These are phyloP conservation scores for Metschnikowia aberdeeniae DNA, from an alignment of 805 yeast genomes.

Conservation along the genomic window DNA sequence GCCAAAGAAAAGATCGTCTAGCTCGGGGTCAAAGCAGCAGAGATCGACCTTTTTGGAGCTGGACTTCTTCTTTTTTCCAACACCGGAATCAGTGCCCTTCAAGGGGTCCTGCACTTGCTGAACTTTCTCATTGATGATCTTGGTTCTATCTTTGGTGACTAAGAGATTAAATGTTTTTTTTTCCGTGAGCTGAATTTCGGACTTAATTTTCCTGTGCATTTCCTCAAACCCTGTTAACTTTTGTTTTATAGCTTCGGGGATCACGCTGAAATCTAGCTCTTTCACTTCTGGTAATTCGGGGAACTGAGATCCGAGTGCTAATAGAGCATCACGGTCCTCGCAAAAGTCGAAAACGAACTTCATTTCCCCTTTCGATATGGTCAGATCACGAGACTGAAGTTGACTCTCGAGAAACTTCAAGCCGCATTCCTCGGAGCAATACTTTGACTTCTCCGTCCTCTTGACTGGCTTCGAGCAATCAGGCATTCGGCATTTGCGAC, in stretches of 20 bases:
- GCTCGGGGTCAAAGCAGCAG: constrained; percentile 47
- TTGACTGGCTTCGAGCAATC: constrained; percentile 55
- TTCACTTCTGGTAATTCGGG: constrained; percentile 41
- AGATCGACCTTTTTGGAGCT: constrained; percentile 42
- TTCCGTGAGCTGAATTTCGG: constrained; percentile 16
- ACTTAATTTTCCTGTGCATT: constrained; percentile 12
- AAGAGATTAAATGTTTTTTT: constrained; percentile 21
- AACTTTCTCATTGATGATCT: constrained; percentile 33
- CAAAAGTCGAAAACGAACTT: constrained; percentile 25
- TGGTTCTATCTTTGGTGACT: constrained; percentile 34
- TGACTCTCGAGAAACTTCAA: constrained; percentile 31
- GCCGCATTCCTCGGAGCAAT: constrained; percentile 76
- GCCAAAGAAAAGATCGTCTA: constrained; percentile 11
- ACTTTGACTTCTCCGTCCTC: constrained; percentile 50
- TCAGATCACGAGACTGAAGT: constrained; percentile 19
- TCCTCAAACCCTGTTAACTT: constrained; percentile 16
- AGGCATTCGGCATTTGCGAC: constrained; percentile 64
- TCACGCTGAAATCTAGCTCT: constrained; percentile 16
- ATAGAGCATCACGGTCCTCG: constrained; percentile 20
- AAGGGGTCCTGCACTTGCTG: constrained; percentile 16
- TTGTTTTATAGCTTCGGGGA: constrained; percentile 18
- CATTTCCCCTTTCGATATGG: constrained; percentile 16
- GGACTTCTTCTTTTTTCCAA: constrained; percentile 14
- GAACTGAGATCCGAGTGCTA: constrained; percentile 29
- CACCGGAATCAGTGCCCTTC: constrained; percentile 14